phyloP scores from a whole-genome alignment of 1,139 yeast species.

The Magnusiomyces fungicola region DNA sequence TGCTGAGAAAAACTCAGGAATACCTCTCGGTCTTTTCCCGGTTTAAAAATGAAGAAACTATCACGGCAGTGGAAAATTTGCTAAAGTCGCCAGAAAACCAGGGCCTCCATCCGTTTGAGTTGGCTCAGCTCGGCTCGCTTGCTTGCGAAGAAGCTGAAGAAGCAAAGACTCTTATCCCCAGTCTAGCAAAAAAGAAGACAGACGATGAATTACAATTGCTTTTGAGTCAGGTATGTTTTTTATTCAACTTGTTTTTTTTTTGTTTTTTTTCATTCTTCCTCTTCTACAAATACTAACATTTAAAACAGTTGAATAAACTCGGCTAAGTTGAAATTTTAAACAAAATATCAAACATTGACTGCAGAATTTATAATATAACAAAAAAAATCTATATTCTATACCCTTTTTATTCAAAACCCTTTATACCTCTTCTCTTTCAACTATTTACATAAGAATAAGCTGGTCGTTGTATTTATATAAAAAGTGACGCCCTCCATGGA shows the following conservation, averaged over 20 bases:
- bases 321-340: not conserved
- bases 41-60: constrained; percentile 86
- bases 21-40: constrained; percentile 80
- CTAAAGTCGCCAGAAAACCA: constrained; percentile 60
- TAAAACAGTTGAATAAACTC: not conserved
- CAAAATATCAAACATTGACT: too few relatives aligned
- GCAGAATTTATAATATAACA: not conserved
- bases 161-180: constrained; percentile 89
- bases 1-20: constrained; percentile 85
- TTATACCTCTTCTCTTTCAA: not conserved
- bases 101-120: constrained; percentile 87
- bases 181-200: constrained; percentile 68
- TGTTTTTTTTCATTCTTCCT: not conserved
- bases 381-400: constrained; percentile 2
- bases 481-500: constrained; percentile 36
- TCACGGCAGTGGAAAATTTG: constrained; percentile 85
- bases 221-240: constrained; percentile 60
- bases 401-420: constrained; percentile 9
- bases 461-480: constrained; percentile 26
- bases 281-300: not conserved
- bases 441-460: constrained; percentile 4
- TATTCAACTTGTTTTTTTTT: not conserved
- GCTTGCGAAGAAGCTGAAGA: constrained; percentile 97
- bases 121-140: constrained; percentile 88
- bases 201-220: constrained; percentile 84